These are phyloP conservation scores for Acanthamoeba royreba DNA, from an alignment of 208 protist genomes.

Conservation along the genomic window DNA sequence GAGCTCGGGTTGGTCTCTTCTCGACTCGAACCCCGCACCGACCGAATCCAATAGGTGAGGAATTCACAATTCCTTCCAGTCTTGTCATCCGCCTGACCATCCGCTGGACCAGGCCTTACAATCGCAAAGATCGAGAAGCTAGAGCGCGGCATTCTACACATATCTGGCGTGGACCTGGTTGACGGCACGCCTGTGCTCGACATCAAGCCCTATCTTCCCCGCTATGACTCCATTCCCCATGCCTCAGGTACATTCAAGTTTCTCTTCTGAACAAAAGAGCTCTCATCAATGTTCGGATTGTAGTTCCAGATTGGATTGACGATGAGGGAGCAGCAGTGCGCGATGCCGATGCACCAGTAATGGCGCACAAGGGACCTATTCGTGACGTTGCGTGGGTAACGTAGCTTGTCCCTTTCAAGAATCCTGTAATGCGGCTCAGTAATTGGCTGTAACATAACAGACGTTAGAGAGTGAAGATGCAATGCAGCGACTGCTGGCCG, in stretches of 20 bases:
- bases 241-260: background rate
- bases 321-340: background rate
- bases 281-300: too few species aligned
- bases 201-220: conserved; percentile 91
- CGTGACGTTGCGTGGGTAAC: background rate
- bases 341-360: background rate
- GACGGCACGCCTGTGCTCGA: conserved; percentile 95
- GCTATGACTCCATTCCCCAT: conserved; percentile 52
- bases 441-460: background rate
- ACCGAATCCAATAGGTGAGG: conserved; percentile 69
- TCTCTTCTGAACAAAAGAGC: too few species aligned
- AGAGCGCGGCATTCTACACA: conserved; percentile 71
- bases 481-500: background rate
- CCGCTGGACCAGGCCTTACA: conserved; percentile 48
- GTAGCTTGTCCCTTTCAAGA: background rate
- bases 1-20: conserved; percentile 67
- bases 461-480: background rate
- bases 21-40: conserved; percentile 74
- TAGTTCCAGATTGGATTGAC: background rate
- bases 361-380: background rate
- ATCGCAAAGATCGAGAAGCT: conserved; percentile 64
- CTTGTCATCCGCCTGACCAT: background rate
- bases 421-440: background rate
- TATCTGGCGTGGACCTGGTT: conserved; percentile 89
- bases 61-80: background rate